A percentile compares a stretch with the other conserved stretches of the same genome.
Conservation (phyloP, 2,329 filamentous ascomycete genomes). For the Diaporthe sp. region DNA sequence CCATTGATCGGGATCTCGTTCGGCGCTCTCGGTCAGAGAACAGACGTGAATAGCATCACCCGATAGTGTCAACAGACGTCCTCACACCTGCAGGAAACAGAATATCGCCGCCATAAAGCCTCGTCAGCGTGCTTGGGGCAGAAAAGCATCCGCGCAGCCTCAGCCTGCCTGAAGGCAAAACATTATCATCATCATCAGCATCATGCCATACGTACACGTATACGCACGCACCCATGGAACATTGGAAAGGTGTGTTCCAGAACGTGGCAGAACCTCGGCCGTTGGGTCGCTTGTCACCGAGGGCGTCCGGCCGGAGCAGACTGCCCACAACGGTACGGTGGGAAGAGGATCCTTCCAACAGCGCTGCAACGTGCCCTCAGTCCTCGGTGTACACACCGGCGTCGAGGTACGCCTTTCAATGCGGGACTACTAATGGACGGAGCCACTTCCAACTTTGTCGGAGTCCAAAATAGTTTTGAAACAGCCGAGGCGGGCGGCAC, state of each 20-base stretch:
- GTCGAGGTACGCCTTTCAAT: constrained; percentile 31
- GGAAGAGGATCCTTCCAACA: not conserved
- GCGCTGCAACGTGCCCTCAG: constrained; percentile 9
- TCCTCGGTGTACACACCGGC: constrained; percentile 25
- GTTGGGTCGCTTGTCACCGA: constrained; percentile 11
- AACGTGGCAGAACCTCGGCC: not conserved
- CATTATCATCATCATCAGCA: not conserved
- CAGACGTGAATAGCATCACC: not conserved
- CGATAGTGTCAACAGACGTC: not conserved
- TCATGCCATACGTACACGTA: constrained; percentile 32
- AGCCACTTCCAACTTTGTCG: constrained; percentile 27
- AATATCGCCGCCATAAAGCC: constrained; percentile 21
- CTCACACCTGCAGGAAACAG: constrained; percentile 11
- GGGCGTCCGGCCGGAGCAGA: constrained; percentile 27
- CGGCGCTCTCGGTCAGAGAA: not conserved
- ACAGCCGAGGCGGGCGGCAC: constrained; percentile 31
- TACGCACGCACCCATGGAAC: constrained; percentile 12
- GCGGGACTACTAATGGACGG: constrained; percentile 6
- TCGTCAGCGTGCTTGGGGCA: constrained; percentile 44
- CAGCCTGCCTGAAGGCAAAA: constrained; percentile 5
- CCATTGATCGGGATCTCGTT: constrained; percentile 9
- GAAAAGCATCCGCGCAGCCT: constrained; percentile 53
- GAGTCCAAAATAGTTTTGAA: constrained; percentile 38
- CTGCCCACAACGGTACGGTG: constrained; percentile 24
- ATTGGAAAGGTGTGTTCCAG: constrained; percentile 19